Conservation (phyloP, 83 land plant genomes). For the Diphasiastrum complanatum region DNA sequence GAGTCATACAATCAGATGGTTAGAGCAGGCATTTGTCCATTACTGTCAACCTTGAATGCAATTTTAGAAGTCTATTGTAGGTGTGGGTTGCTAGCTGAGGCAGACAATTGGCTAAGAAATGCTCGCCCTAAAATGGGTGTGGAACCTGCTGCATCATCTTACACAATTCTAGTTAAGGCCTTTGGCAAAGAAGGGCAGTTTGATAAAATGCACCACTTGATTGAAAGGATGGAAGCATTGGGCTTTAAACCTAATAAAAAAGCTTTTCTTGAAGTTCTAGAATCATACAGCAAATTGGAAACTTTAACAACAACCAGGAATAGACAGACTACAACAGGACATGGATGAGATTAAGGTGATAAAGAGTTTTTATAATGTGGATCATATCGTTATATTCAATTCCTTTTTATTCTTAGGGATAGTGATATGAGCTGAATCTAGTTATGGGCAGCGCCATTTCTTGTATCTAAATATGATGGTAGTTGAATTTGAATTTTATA, state of each 20-base stretch:
- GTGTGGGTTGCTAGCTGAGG: constrained; percentile 53
- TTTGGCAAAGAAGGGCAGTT: constrained; percentile 44
- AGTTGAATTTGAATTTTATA: no score
- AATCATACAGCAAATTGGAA: no score
- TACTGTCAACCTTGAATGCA: constrained; percentile 61
- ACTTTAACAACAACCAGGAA: no score
- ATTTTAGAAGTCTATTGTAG: constrained; percentile 71
- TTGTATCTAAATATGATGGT: no score
- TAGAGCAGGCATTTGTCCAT: constrained; percentile 32
- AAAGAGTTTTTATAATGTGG: no score
- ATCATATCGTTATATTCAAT: no score
- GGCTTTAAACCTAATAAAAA: constrained; percentile 60
- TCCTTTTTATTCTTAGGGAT: no score
- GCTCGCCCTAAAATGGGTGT: constrained; percentile 23
- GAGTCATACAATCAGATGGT: constrained; percentile 37
- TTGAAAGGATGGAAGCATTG: constrained; percentile 42
- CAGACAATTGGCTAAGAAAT: constrained; percentile 50
- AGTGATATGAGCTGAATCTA: no score
- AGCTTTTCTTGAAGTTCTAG: constrained; percentile 52
- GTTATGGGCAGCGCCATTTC: no score
- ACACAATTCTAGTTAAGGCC: constrained; percentile 61
- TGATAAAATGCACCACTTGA: constrained; percentile 38
- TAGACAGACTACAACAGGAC: no score
- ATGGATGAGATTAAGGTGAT: no score
- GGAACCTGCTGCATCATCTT: constrained; percentile 49